Percentiles rank a stretch among this genome's conserved stretches.
These are phyloP conservation scores for Malbranchea cinnamomea DNA, from an alignment of 2,329 filamentous ascomycete genomes.

Conservation along the genomic window DNA sequence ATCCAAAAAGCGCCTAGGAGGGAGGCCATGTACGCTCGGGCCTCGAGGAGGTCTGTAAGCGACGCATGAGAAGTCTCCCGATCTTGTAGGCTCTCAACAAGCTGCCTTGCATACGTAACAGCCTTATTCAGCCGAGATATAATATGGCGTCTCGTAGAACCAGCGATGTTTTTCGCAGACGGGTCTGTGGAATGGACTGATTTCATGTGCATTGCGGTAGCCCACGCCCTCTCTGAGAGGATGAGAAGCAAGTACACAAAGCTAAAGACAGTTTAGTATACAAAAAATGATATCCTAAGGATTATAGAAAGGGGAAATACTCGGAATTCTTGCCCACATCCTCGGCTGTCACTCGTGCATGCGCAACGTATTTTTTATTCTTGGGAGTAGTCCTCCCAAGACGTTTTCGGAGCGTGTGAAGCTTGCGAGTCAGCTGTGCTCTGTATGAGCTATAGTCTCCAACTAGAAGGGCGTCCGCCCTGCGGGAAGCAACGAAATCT, in stretches of 20 bases:
- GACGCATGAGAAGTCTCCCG: conserved; percentile 48
- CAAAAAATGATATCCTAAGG: background rate
- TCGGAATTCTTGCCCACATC: conserved; percentile 61
- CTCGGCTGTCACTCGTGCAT: conserved; percentile 54
- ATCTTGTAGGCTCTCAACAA: conserved; percentile 53
- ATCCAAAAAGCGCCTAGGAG: conserved; percentile 65
- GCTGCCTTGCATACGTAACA: conserved; percentile 49
- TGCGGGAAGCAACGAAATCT: conserved; percentile 59
- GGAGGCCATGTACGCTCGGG: conserved; percentile 65
- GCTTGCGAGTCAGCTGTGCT: conserved; percentile 59
- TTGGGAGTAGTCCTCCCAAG: conserved; percentile 71
- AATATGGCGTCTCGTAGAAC: conserved; percentile 72
- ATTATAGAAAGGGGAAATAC: conserved; percentile 36
- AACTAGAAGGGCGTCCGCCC: conserved; percentile 71
- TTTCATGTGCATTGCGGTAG: conserved; percentile 91
- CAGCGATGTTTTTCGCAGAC: conserved; percentile 55
- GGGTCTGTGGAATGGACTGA: conserved; percentile 63
- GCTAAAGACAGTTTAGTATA: conserved; percentile 30
- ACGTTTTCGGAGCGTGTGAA: conserved; percentile 73
- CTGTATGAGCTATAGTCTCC: conserved; percentile 84
- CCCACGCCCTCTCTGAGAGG: conserved; percentile 82
- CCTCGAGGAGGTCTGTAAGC: conserved; percentile 63
- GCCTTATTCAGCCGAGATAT: conserved; percentile 77
- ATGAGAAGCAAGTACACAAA: conserved; percentile 68
- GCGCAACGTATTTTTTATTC: conserved; percentile 69